Conservation (phyloP, 768 basidiomycete species). For the Boletus rex-veris region DNA sequence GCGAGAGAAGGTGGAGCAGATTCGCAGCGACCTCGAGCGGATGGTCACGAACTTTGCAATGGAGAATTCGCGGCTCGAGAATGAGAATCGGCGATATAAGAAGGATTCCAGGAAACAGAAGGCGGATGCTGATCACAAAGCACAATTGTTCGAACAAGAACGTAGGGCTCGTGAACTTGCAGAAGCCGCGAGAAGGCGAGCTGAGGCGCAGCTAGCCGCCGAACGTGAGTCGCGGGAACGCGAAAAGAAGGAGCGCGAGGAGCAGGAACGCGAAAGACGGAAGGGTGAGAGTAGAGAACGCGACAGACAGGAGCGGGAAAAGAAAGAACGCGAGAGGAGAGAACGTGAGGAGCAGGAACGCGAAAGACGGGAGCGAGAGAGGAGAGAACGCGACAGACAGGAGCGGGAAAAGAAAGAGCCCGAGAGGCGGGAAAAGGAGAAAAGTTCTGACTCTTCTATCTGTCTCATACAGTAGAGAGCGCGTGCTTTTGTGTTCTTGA, state of each 20-base stretch:
- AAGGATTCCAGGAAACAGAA: constrained; percentile 18
- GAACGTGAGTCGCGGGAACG: constrained; percentile 10
- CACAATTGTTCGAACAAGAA: constrained; percentile 23
- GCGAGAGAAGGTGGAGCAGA: constrained; percentile 39
- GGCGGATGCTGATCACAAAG: constrained; percentile 16
- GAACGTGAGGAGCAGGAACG: neutral
- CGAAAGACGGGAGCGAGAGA: neutral
- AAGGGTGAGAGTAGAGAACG: neutral
- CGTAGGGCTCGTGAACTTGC: constrained; percentile 24
- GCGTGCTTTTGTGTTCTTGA: too few species aligned
- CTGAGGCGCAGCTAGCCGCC: constrained; percentile 18
- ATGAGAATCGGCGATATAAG: constrained; percentile 24
- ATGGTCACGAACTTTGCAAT: constrained; percentile 36
- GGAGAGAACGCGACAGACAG: constrained; percentile 4
- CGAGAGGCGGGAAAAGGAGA: constrained; percentile 3
- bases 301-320: neutral
- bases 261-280: neutral
- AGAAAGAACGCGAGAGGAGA: neutral
- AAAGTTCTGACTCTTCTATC: neutral
- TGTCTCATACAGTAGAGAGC: constrained; percentile 11
- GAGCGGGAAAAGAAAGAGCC: neutral
- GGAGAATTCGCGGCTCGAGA: constrained; percentile 33
- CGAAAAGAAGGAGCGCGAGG: constrained; percentile 1
- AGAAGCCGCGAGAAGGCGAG: constrained; percentile 15
- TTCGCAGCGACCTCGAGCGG: constrained; percentile 39